Percentiles rank a stretch among this genome's conserved stretches.
Conservation (phyloP, 192 early-diverging fungal species). For the Allomyces javanicus region DNA sequence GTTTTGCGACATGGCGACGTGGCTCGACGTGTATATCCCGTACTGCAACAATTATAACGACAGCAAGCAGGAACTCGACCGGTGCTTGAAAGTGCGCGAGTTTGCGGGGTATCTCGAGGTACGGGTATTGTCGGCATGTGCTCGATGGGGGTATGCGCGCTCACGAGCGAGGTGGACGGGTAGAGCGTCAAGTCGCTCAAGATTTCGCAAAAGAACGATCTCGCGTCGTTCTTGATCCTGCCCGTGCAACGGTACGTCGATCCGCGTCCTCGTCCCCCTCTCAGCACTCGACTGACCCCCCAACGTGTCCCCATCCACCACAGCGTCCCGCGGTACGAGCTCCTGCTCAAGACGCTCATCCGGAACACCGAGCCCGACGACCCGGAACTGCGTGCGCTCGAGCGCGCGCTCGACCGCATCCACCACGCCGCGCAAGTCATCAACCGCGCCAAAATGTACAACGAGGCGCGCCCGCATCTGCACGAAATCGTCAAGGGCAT, state of each 20-base stretch:
- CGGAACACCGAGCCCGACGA: neutral
- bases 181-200: neutral
- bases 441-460: conserved; percentile 6
- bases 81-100: neutral
- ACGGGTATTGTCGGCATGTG: neutral
- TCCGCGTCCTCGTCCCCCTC: neutral
- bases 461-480: neutral
- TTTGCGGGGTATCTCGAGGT: conserved; percentile 2
- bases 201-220: conserved; percentile 1
- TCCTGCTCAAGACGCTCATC: conserved; percentile 1
- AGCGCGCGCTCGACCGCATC: neutral
- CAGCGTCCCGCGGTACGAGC: conserved; percentile 3
- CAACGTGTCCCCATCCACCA: neutral
- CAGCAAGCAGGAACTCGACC: neutral
- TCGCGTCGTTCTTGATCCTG: conserved; percentile 1
- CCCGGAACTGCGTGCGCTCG: neutral
- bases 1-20: neutral
- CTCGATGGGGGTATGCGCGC: no score
- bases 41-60: conserved; percentile 1
- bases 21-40: conserved; percentile 3
- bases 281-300: neutral
- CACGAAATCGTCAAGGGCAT: neutral
- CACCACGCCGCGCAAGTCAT: conserved; percentile 1
- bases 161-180: no score
- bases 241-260: conserved; percentile 2